These are phyloP conservation scores for Ceratobasidium sp. DNA, from an alignment of 1,284 basidiomycete species.

Conservation along the genomic window DNA sequence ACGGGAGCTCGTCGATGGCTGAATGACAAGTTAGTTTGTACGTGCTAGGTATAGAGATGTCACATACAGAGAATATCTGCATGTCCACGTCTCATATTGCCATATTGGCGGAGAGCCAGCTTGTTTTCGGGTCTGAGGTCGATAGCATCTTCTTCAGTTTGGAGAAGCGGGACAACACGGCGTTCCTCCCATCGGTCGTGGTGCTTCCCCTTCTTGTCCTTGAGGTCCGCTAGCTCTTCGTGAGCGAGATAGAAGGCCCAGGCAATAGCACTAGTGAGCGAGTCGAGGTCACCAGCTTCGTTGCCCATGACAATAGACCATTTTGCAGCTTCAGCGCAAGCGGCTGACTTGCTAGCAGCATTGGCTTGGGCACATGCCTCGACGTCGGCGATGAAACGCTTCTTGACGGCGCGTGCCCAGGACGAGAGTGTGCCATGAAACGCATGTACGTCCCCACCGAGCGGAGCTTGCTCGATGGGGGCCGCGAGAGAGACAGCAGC, in stretches of 20 bases:
- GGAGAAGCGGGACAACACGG: conserved; percentile 27
- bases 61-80: conserved; percentile 28
- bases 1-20: conserved; percentile 25
- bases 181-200: conserved; percentile 7
- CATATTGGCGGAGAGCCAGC: conserved; percentile 25
- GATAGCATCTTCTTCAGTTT: conserved; percentile 33
- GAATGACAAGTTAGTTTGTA: background rate
- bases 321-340: conserved; percentile 15
- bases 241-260: conserved; percentile 33
- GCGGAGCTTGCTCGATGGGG: conserved; percentile 19
- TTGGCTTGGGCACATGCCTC: conserved; percentile 16
- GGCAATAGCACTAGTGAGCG: conserved; percentile 27
- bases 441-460: conserved; percentile 5
- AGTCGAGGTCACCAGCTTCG: conserved; percentile 35
- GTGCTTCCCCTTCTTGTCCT: conserved; percentile 27
- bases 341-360: conserved; percentile 13
- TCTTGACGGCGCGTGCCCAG: conserved; percentile 28
- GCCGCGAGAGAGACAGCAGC: conserved; percentile 12
- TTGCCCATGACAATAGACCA: conserved; percentile 38
- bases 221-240: background rate
- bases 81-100: conserved; percentile 31
- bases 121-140: conserved; percentile 32
- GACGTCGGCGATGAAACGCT: conserved; percentile 20
- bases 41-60: background rate
- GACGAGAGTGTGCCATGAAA: conserved; percentile 28